Percentiles rank a stretch among this genome's conserved stretches.
These are phyloP conservation scores for Chernovozyma aurita DNA, from an alignment of 1,139 yeast genomes.

Conservation along the genomic window DNA sequence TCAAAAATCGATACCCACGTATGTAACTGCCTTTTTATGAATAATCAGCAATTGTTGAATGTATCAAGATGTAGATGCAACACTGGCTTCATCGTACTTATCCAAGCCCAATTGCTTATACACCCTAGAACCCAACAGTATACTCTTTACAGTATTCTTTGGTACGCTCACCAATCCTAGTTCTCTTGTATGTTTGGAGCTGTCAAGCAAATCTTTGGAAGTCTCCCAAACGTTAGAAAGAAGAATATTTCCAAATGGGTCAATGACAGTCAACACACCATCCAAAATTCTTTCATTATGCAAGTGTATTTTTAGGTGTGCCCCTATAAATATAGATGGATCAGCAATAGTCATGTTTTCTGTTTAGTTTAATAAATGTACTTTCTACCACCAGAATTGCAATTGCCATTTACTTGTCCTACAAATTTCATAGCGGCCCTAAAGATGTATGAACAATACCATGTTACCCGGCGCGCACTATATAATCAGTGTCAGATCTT, in stretches of 20 bases:
- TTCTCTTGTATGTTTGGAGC: constrained; percentile 27
- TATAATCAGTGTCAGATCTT: constrained; percentile 1
- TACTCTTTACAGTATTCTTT: constrained; percentile 22
- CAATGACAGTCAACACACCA: constrained; percentile 40
- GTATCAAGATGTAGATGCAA: too few species aligned
- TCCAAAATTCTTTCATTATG: constrained; percentile 31
- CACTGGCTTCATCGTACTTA: too few species aligned
- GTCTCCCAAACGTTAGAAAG: constrained; percentile 34
- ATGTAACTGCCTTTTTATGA: too few species aligned
- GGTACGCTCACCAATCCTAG: constrained; percentile 47
- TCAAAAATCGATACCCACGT: too few species aligned
- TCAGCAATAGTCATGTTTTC: too few species aligned
- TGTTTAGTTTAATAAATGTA: too few species aligned
- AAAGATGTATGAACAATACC: neutral
- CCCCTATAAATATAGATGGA: constrained; percentile 26
- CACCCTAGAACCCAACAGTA: constrained; percentile 22
- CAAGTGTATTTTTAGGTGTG: constrained; percentile 24
- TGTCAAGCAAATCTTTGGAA: constrained; percentile 24
- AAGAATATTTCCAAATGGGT: constrained; percentile 43
- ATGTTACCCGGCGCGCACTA: constrained; percentile 12
- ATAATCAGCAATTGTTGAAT: too few species aligned
- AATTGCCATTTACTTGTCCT: too few species aligned
- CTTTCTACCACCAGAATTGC: too few species aligned
- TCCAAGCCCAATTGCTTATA: constrained; percentile 10
- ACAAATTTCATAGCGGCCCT: neutral